These are phyloP conservation scores for Magnusiomyces fungicola DNA, from an alignment of 1,139 yeast genomes.

Conservation along the genomic window DNA sequence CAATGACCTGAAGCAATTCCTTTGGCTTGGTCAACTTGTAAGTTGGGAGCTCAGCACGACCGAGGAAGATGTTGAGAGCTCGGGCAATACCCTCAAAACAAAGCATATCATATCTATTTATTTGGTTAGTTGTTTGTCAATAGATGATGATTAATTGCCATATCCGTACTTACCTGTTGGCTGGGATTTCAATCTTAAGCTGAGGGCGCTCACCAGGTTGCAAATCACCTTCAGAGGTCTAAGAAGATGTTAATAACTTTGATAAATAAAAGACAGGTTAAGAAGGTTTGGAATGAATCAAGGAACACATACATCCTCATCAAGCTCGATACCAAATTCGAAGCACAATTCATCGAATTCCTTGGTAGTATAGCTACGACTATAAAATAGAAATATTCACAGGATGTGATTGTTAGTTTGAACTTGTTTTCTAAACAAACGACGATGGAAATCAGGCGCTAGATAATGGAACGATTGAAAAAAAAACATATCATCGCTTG, in stretches of 20 bases:
- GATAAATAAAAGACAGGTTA: background rate
- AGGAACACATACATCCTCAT: constrained; percentile 54
- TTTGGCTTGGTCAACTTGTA: constrained; percentile 52
- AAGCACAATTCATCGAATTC: constrained; percentile 97
- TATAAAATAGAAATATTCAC: constrained; percentile 1
- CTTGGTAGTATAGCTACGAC: constrained; percentile 72
- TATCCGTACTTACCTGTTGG: constrained; percentile 42
- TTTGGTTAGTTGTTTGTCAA: constrained; percentile 19
- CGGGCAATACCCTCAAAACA: constrained; percentile 98
- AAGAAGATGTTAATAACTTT: background rate
- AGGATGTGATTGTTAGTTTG: constrained; percentile 1
- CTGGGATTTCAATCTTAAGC: constrained; percentile 93
- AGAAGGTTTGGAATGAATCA: constrained; percentile 1
- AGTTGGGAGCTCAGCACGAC: constrained; percentile 55
- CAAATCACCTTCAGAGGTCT: constrained; percentile 48
- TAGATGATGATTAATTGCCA: background rate
- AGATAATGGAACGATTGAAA: background rate
- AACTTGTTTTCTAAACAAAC: constrained; percentile 1
- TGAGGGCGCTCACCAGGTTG: constrained; percentile 77
- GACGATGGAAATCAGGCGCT: no score
- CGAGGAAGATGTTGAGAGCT: constrained; percentile 85
- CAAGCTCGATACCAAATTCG: constrained; percentile 95
- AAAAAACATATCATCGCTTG: background rate
- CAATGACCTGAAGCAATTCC: constrained; percentile 49
- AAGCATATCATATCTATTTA: constrained; percentile 75